Base-by-base conservation (phyloP, 1,284 basidiomycete genomes). In the Agroathelia rolfsii region DNA sequence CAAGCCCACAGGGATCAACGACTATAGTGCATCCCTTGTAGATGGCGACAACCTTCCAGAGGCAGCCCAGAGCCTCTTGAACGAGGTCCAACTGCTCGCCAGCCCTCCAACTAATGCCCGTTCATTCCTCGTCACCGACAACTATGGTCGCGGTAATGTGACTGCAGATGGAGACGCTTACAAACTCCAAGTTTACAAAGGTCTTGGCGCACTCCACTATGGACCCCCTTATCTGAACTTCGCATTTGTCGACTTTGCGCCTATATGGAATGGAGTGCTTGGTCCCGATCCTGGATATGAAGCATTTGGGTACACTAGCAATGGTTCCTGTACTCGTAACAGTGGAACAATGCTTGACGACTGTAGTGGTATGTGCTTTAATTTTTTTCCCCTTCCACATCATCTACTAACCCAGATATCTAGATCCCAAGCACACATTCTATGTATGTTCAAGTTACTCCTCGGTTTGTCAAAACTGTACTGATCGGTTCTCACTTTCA, bases 401-500 rank as follows among this genome's bases (percentile, higher is more conserved):
- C n/a, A n/a, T n/a, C n/a, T n/a, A n/a, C n/a, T n/a, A n/a, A n/a
- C n/a, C n/a, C n/a, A n/a, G n/a, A n/a, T n/a, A n/a, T n/a, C n/a
- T n/a, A n/a, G 66, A 71, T 38, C 66, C 69, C 3, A 61, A 62
- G 24, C 62, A 61, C 38, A 56, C 55, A 14, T 68, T 72, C 41
- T 69, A 69, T 39, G 3, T n/a, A 10, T 11, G 4, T 16, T 30
- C 13, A 6, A 4, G 15, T 18, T 12, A 7, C 1, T 8, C n/a
- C 20, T 22, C 19, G 27, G 41, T 21, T 2, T 18, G 11, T n/a
- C 4, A 14, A 3, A 2, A 1, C 0, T 31, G 14, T 16, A 7
- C 18, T 28, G 12, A 2, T 6, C 17, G 3, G 11, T 0, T 24
- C 12, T 20, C 15, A 9, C n/a, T 27, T 7, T 13, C 14, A 20